phyloP scores from a whole-genome alignment of 163 green algal genomes.

The Botryococcus braunii region DNA sequence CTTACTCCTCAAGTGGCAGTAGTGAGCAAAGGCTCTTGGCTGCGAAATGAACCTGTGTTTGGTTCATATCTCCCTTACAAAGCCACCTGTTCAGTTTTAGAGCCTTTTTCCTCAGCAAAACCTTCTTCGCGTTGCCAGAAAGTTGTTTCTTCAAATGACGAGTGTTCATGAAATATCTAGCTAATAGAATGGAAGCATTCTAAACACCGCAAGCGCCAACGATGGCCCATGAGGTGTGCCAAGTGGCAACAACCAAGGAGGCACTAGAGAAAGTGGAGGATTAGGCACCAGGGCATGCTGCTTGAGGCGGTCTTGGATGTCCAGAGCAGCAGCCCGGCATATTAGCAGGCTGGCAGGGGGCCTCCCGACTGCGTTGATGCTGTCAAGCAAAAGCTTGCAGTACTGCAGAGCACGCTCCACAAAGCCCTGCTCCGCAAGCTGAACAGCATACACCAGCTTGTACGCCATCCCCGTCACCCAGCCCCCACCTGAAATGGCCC shows the following conservation, averaged over 20 bases:
- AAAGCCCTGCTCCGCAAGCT: slow-evolving; percentile 40
- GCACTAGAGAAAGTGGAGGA: not conserved
- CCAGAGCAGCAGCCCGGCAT: slow-evolving; percentile 8
- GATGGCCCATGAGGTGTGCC: too few relatives aligned
- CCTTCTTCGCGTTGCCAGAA: too few relatives aligned
- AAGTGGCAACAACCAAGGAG: not conserved
- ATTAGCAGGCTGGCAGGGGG: slow-evolving; percentile 26
- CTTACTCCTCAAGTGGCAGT: too few relatives aligned
- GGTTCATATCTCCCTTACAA: too few relatives aligned
- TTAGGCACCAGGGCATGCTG: slow-evolving; percentile 27
- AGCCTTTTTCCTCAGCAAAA: too few relatives aligned
- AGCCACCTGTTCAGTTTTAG: too few relatives aligned
- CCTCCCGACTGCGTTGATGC: slow-evolving; percentile 10
- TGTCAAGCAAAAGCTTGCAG: slow-evolving; percentile 21
- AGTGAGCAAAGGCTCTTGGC: too few relatives aligned
- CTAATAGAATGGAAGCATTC: not conserved
- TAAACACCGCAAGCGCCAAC: too few relatives aligned
- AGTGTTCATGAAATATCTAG: too few relatives aligned
- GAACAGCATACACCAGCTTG: slow-evolving; percentile 43
- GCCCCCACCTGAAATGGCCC: not conserved
- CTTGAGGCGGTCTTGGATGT: slow-evolving; percentile 28
- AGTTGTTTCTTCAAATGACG: too few relatives aligned
- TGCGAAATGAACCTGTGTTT: too few relatives aligned
- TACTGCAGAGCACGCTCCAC: slow-evolving; percentile 38
- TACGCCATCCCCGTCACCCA: slow-evolving; percentile 44